Base-by-base conservation (phyloP, 805 yeast species). In the Candida insectorum region DNA sequence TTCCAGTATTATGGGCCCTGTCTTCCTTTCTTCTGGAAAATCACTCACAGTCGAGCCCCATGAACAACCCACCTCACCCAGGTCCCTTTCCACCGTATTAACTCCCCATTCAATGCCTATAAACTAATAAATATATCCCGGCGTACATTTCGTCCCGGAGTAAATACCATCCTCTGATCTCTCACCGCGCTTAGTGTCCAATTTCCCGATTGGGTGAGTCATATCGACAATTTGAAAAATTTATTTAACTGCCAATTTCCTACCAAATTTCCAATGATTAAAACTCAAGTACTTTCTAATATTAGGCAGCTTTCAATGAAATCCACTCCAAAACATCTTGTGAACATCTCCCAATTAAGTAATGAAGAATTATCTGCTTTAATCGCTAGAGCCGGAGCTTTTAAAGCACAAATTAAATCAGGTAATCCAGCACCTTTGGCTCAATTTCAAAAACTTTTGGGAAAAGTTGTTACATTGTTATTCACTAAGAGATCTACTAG, bases 401-500 rank as follows among this genome's bases (percentile, higher is more conserved):
- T 74, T 62, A 91, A 93, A 56, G 44, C 60, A 4, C 62, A 76
- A 23, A 77, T 84, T 56, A 79, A 77, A 49, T 55, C 71, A 4
- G 77, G 79, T n/a, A 59, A 71, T 31, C 47, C 53, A 6, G 47
- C 67, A 2, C 52, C 65, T n/a, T 31, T 43, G 24, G 49, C 54
- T 12, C 56, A 67, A 40, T 69, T 67, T 36, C 67, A 60, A 29
- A 77, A 86, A 34, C 63, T 93, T 31, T 60, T 76, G 24, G 97
- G 97, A 2, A 85, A 81, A 57, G 75, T 91, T 2, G 79, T 86
- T 16, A 87, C 97, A 0, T 60, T 93, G 51, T 57, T 93, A 28
- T 93, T 93, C 60, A 75, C 87, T 37, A 93, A 93, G 57, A 79
- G 98, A 60, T 86, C 96, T 5, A 93, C 98, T 16, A 76, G 98